Evolutionary conservation across 2,329 filamentous ascomycete genomes (phyloP).

Genomic region (Intubia oerlemansii): DNA sequence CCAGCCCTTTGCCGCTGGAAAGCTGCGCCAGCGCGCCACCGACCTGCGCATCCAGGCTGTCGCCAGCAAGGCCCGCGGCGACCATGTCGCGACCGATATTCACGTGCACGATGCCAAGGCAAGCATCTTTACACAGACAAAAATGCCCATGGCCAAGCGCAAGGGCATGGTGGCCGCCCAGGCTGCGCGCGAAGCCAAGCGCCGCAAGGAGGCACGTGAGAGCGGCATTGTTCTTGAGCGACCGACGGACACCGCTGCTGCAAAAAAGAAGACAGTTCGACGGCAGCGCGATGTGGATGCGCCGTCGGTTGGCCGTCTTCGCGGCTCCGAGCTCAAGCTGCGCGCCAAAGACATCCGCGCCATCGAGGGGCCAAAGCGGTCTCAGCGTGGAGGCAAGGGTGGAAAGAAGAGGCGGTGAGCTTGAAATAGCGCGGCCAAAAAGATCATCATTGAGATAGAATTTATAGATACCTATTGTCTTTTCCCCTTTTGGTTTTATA

Average conservation of each 20-base stretch:
- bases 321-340: conserved; percentile 56
- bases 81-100: conserved; percentile 19
- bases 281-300: conserved; percentile 33
- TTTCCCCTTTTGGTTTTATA: too few relatives aligned
- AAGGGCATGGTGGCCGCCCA: conserved; percentile 64
- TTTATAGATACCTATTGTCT: too few relatives aligned
- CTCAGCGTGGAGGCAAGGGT: conserved; percentile 10
- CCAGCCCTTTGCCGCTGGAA: conserved; percentile 34
- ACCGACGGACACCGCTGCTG: conserved; percentile 11
- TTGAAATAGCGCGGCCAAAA: too few relatives aligned
- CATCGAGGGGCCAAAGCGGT: conserved; percentile 32
- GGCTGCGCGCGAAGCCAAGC: conserved; percentile 40
- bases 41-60: conserved; percentile 69
- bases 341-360: conserved; percentile 55
- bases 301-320: conserved; percentile 62
- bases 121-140: conserved; percentile 55
- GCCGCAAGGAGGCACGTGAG: conserved; percentile 63
- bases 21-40: conserved; percentile 57
- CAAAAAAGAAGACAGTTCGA: conserved; percentile 16
- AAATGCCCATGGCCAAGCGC: conserved; percentile 74
- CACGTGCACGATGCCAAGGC: conserved; percentile 39
- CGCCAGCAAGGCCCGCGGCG: conserved; percentile 36
- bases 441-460: too few relatives aligned
- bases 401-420: conserved; percentile 13
- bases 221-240: conserved; percentile 77